Evolutionary conservation across 208 protist genomes (phyloP), one percentile per base, ranked within the genome.

Genomic region (Acanthamoeba lenticulata): DNA sequence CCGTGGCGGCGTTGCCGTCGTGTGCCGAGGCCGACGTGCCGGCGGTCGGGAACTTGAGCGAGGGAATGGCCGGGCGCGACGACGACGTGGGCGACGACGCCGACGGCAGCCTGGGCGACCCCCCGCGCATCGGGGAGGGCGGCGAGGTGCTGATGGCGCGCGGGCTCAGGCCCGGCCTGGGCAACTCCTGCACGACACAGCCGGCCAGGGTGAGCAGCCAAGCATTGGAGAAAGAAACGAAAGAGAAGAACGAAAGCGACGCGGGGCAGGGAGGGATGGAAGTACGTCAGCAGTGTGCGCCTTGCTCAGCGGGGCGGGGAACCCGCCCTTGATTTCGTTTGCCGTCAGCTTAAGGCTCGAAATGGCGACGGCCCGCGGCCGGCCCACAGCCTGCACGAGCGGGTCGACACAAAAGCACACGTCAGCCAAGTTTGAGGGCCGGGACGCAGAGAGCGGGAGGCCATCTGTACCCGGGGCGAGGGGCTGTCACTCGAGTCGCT

Each of bases 241-340:
- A n/a, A n/a, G n/a, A n/a, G n/a, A n/a, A n/a, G n/a, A n/a, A n/a
- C n/a, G n/a, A n/a, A n/a, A n/a, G n/a, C n/a, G n/a, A n/a, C n/a
- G n/a, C n/a, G n/a, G n/a, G n/a, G n/a, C n/a, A n/a, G n/a, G n/a
- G n/a, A n/a, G n/a, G n/a, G n/a, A n/a, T n/a, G n/a, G n/a, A n/a
- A n/a, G n/a, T n/a, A n/a, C n/a, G n/a, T n/a, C n/a, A n/a, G n/a
- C n/a, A n/a, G n/a, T n/a, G n/a, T n/a, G n/a, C n/a, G 27, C 83
- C 57, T 90, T 90, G 52, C 83, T 36, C 24, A 90, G 45, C 17
- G 38, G 19, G 7, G 19, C 32, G 13, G 83, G 24, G 2, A 29
- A 69, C 60, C 83, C 83, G 83, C 65, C 83, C 49, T 90, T 90
- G 27, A 47, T 90, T n/a, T 90, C 83, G 36, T 38, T 65, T n/a